A percentile compares a stretch with the other conserved stretches of the same genome.
phyloP scores from a whole-genome alignment of 805 yeast genomes.

The Candida cerambycidarum region DNA sequence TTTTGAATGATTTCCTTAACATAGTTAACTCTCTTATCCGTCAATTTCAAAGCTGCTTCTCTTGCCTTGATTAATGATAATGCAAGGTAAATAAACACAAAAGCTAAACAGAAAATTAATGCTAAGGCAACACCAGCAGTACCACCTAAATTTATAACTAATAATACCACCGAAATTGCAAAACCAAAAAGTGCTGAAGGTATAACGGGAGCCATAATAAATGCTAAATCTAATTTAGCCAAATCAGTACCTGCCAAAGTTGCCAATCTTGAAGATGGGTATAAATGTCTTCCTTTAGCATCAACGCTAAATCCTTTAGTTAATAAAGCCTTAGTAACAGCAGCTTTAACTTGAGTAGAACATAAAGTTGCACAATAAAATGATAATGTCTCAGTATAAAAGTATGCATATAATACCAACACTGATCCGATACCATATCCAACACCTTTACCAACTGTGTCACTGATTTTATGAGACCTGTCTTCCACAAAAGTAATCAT shows the following conservation, averaged over 20 bases:
- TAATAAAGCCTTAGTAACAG: constrained; percentile 66
- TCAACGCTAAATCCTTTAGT: constrained; percentile 64
- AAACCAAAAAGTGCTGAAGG: constrained; percentile 65
- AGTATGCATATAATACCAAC: constrained; percentile 23
- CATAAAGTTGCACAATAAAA: constrained; percentile 46
- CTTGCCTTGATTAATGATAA: constrained; percentile 55
- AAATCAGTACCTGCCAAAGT: constrained; percentile 78
- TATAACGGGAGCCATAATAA: constrained; percentile 60
- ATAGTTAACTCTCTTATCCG: constrained; percentile 72
- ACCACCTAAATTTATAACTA: constrained; percentile 67
- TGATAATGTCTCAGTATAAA: constrained; percentile 49
- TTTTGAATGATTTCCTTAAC: constrained; percentile 77
- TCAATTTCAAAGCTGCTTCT: constrained; percentile 52
- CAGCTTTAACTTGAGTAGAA: constrained; percentile 53
- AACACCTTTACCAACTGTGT: constrained; percentile 10
- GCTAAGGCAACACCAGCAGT: constrained; percentile 49
- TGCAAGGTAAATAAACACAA: constrained; percentile 50
- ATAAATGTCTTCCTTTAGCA: constrained; percentile 54
- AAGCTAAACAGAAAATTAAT: constrained; percentile 57
- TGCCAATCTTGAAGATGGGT: constrained; percentile 68
- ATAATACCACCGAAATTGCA: constrained; percentile 60
- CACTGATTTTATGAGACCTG: constrained; percentile 22
- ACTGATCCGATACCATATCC: constrained; percentile 10
- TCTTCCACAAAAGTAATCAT: constrained; percentile 36
- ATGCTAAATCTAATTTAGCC: constrained; percentile 72